phyloP scores from a whole-genome alignment of 495 filamentous ascomycete species.

The Xylaria nigripes region DNA sequence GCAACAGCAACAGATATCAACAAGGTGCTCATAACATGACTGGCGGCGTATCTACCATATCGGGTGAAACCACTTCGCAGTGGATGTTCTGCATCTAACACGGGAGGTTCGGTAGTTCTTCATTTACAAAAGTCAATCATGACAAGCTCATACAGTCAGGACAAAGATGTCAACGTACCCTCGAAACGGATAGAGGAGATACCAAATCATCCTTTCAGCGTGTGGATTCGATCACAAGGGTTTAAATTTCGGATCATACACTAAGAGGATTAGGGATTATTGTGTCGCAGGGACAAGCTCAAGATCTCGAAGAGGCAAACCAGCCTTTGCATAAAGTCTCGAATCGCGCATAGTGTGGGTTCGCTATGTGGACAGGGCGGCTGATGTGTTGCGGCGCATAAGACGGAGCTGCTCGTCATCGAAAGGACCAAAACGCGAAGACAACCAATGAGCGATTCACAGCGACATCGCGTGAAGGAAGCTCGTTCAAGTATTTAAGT shows the following conservation, averaged over 20 bases:
- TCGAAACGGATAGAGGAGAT: constrained; percentile 56
- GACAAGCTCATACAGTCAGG: constrained; percentile 8
- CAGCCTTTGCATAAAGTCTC: constrained; percentile 19
- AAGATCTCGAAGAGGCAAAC: constrained; percentile 13
- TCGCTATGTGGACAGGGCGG: constrained; percentile 1
- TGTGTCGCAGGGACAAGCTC: not conserved
- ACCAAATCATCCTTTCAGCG: constrained; percentile 47
- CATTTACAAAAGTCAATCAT: constrained; percentile 18
- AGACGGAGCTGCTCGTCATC: constrained; percentile 10
- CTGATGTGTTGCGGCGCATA: constrained; percentile 7
- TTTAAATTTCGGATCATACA: constrained; percentile 10
- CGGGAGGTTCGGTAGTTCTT: constrained; percentile 56
- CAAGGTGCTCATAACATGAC: constrained; percentile 58
- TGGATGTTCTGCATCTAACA: constrained; percentile 50
- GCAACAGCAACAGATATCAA: constrained; percentile 55
- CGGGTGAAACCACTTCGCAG: constrained; percentile 51
- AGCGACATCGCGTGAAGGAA: constrained; percentile 1
- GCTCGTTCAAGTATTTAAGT: not conserved
- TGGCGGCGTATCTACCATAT: constrained; percentile 55
- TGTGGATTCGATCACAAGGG: constrained; percentile 7
- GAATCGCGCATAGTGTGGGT: constrained; percentile 20
- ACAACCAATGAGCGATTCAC: constrained; percentile 9
- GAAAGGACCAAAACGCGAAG: constrained; percentile 6
- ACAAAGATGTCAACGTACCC: constrained; percentile 37
- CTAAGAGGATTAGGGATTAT: not conserved